Percentiles rank a stretch among this genome's conserved stretches.
phyloP scores from a whole-genome alignment of 441 rosid species.

The Jatropha multifida region DNA sequence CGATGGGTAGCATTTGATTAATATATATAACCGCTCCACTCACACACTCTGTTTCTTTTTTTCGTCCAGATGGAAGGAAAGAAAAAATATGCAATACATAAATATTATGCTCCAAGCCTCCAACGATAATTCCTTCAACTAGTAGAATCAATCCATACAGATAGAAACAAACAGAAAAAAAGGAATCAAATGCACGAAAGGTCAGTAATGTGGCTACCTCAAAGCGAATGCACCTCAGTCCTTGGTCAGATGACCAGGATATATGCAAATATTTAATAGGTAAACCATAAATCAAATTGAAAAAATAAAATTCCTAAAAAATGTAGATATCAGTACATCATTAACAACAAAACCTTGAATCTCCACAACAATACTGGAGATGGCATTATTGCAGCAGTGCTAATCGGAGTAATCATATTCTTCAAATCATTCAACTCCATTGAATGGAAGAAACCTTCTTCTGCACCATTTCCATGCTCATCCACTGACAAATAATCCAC shows the following conservation, averaged over 20 bases:
- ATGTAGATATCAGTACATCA: not conserved
- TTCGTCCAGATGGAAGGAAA: not conserved
- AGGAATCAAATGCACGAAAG: not conserved
- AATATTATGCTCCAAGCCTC: not conserved
- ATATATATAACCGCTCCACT: too few relatives aligned
- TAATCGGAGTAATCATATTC: conserved; percentile 42
- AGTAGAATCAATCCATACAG: not conserved
- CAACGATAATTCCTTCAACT: not conserved
- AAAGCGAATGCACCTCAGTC: not conserved
- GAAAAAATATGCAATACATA: not conserved
- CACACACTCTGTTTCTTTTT: not conserved
- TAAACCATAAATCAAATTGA: not conserved
- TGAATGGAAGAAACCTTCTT: conserved; percentile 48
- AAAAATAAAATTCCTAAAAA: not conserved
- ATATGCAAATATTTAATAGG: not conserved
- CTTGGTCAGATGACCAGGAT: not conserved
- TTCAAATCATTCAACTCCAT: conserved; percentile 48
- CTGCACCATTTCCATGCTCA: conserved; percentile 55
- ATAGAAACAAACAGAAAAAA: not conserved
- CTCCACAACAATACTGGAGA: conserved; percentile 77
- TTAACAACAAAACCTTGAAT: conserved; percentile 57
- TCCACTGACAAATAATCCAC: conserved; percentile 30
- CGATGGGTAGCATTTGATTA: not conserved
- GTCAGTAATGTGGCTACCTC: not conserved
- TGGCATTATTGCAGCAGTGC: conserved; percentile 55